phyloP scores from a whole-genome alignment of 2,329 filamentous ascomycete species.

The Scleromitrula shiraiana region DNA sequence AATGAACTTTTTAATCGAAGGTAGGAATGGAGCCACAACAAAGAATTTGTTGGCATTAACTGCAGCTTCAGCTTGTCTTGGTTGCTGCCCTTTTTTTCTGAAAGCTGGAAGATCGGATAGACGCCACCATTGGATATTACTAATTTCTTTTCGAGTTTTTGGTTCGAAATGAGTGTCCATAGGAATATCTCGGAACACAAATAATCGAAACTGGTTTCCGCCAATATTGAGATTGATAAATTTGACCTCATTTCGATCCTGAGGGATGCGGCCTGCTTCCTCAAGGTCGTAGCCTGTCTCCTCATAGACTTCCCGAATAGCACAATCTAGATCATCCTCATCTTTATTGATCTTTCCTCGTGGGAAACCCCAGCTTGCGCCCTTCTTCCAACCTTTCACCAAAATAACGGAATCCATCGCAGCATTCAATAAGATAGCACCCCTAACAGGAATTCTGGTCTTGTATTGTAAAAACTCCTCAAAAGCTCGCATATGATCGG shows the following conservation, averaged over 20 bases:
- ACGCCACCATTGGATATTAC: slow-evolving; percentile 92
- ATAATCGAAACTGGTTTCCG: slow-evolving; percentile 87
- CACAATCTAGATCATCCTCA: slow-evolving; percentile 88
- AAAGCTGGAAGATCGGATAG: slow-evolving; percentile 80
- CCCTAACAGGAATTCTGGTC: slow-evolving; percentile 84
- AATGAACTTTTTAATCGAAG: slow-evolving; percentile 83
- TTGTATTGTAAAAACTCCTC: slow-evolving; percentile 93
- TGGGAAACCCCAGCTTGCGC: slow-evolving; percentile 92
- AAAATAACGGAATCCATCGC: slow-evolving; percentile 91
- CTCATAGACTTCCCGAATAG: slow-evolving; percentile 88
- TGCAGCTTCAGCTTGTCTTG: slow-evolving; percentile 46
- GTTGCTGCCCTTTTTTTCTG: slow-evolving; percentile 53
- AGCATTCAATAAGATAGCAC: slow-evolving; percentile 86
- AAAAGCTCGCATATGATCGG: slow-evolving; percentile 75
- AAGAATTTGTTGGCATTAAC: slow-evolving; percentile 78
- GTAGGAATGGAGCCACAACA: slow-evolving; percentile 92
- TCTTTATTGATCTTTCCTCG: slow-evolving; percentile 98
- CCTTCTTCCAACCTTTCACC: slow-evolving; percentile 97
- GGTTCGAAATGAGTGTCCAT: slow-evolving; percentile 84
- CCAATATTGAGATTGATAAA: slow-evolving; percentile 83
- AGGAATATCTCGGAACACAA: slow-evolving; percentile 82
- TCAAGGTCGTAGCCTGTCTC: slow-evolving; percentile 86
- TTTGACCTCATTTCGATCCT: slow-evolving; percentile 59
- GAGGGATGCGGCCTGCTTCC: slow-evolving; percentile 66
- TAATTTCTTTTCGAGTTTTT: slow-evolving; percentile 91